A percentile compares a stretch with the other conserved stretches of the same genome.
These are phyloP conservation scores for Neoboletus brunneissimus DNA, from an alignment of 768 basidiomycete genomes.

Conservation along the genomic window DNA sequence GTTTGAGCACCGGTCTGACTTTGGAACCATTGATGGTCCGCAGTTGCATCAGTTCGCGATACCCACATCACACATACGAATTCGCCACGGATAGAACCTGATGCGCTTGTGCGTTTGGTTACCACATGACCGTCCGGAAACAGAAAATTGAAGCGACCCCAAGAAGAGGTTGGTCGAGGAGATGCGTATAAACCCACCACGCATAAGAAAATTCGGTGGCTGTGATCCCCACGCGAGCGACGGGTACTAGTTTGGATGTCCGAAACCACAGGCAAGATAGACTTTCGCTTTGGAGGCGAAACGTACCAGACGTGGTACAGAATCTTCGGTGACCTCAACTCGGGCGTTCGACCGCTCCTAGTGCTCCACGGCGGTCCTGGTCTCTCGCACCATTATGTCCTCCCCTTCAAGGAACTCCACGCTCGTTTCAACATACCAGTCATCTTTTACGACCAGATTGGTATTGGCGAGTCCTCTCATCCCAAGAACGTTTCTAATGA, in stretches of 20 bases:
- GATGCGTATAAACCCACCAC: too few relatives aligned
- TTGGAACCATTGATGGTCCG: too few relatives aligned
- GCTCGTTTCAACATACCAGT: conserved; percentile 35
- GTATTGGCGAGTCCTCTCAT: conserved; percentile 45
- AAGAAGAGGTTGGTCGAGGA: too few relatives aligned
- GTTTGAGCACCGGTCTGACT: too few relatives aligned
- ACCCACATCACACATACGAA: too few relatives aligned
- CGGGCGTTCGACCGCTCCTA: conserved; percentile 37
- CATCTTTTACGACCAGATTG: conserved; percentile 52
- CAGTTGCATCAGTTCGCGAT: too few relatives aligned
- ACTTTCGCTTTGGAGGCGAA: conserved; percentile 18
- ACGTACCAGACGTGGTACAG: conserved; percentile 45
- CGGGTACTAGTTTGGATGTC: conserved; percentile 8
- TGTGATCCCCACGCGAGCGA: too few relatives aligned
- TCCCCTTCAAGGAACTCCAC: conserved; percentile 36
- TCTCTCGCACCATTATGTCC: conserved; percentile 39
- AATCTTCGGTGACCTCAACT: conserved; percentile 39
- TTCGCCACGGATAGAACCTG: too few relatives aligned
- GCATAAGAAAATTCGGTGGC: too few relatives aligned
- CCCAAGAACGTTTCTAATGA: conserved; percentile 20
- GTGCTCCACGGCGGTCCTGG: conserved; percentile 47
- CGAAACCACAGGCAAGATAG: conserved; percentile 21
- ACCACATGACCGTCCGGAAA: too few relatives aligned
- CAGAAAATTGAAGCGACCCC: too few relatives aligned
- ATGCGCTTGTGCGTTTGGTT: too few relatives aligned